Percentiles rank a stretch among this genome's conserved stretches.
Evolutionary conservation across 176 grass and related monocot species (phyloP).

Genomic region (Zoysia pacifica): DNA sequence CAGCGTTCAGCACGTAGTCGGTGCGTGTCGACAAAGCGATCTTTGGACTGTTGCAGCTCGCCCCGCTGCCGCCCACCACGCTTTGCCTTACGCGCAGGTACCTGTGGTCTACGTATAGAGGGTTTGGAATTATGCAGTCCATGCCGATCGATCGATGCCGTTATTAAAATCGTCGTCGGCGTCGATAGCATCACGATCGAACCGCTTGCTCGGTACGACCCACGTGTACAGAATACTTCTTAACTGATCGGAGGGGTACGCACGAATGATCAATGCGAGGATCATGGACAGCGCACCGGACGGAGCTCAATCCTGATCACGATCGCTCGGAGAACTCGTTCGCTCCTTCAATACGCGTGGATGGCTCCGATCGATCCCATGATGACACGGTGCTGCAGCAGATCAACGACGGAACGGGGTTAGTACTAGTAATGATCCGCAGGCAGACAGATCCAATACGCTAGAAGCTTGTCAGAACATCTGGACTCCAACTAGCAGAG

Average conservation of each 20-base stretch:
- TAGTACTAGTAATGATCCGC: background rate
- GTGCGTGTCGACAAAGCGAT: background rate
- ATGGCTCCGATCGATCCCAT: background rate
- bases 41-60: background rate
- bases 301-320: slow-evolving; percentile 17
- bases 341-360: background rate
- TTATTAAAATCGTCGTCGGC: background rate
- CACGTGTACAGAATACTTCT: background rate
- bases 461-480: background rate
- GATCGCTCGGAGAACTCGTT: background rate
- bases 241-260: slow-evolving; percentile 1
- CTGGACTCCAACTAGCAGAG: background rate
- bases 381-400: background rate
- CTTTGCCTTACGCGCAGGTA: background rate
- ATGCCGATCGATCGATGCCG: too few relatives aligned
- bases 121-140: background rate
- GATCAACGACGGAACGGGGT: background rate
- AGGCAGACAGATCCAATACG: background rate
- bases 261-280: slow-evolving; percentile 19
- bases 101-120: background rate
- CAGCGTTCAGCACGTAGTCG: background rate
- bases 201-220: background rate
- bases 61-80: background rate
- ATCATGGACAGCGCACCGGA: background rate
- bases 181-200: background rate